These are phyloP conservation scores for Leccinum subtestaceum DNA, from an alignment of 768 basidiomycete genomes.

Conservation along the genomic window DNA sequence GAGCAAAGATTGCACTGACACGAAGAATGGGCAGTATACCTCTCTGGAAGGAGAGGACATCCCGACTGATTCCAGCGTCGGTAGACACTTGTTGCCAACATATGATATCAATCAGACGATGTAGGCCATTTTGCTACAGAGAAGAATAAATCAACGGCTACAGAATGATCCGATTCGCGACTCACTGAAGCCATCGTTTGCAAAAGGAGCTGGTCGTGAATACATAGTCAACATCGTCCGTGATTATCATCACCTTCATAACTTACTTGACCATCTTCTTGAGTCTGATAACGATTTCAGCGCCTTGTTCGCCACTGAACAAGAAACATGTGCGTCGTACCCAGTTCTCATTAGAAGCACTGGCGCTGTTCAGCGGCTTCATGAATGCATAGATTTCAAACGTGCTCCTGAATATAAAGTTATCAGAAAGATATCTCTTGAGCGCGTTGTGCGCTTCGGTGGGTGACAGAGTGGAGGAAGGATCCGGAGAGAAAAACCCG, in stretches of 20 bases:
- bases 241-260: conserved; percentile 2
- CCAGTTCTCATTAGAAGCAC: conserved; percentile 39
- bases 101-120: conserved; percentile 49
- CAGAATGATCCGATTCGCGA: background rate
- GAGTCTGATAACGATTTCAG: conserved; percentile 31
- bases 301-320: background rate
- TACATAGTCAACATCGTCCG: conserved; percentile 1
- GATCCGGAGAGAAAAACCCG: conserved; percentile 38
- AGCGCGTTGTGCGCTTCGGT: conserved; percentile 46
- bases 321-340: conserved; percentile 27
- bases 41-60: conserved; percentile 54
- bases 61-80: conserved; percentile 33
- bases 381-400: conserved; percentile 48
- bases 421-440: conserved; percentile 41
- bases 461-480: conserved; percentile 36
- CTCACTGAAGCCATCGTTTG: conserved; percentile 38
- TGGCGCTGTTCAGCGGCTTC: conserved; percentile 36
- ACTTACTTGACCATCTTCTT: conserved; percentile 52
- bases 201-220: conserved; percentile 37
- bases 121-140: conserved; percentile 47
- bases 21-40: conserved; percentile 54
- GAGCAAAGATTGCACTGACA: conserved; percentile 28
- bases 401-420: conserved; percentile 40
- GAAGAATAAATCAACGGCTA: background rate
- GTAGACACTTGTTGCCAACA: conserved; percentile 42